Percentiles rank a stretch among this genome's conserved stretches.
phyloP scores from a whole-genome alignment of 2,329 filamentous ascomycete genomes.

The Fusarium sp. region DNA sequence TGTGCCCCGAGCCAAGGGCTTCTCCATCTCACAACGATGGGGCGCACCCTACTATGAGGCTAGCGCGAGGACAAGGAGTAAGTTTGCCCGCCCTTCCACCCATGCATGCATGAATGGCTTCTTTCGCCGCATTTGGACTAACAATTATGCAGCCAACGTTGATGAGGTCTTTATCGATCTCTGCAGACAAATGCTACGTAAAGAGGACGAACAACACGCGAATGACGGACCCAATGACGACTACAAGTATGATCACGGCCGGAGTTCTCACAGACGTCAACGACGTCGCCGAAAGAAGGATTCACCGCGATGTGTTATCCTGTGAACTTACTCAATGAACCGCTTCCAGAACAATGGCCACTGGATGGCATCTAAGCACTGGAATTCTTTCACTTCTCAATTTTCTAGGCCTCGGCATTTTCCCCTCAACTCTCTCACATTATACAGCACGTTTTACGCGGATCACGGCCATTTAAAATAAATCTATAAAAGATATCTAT shows the following conservation, averaged over 20 bases:
- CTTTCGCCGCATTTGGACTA: constrained; percentile 37
- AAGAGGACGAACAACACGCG: constrained; percentile 64
- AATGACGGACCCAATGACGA: constrained; percentile 50
- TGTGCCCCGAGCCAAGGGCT: constrained; percentile 81
- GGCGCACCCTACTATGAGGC: constrained; percentile 92
- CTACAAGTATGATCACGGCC: constrained; percentile 51
- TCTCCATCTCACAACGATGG: constrained; percentile 87
- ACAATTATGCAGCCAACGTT: constrained; percentile 71
- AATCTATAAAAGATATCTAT: constrained; percentile 16
- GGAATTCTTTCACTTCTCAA: constrained; percentile 15
- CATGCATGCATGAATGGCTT: neutral
- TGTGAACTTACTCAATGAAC: constrained; percentile 44
- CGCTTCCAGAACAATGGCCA: constrained; percentile 12
- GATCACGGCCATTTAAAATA: constrained; percentile 19
- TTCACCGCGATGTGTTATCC: constrained; percentile 54
- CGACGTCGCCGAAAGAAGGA: constrained; percentile 47
- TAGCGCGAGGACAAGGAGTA: constrained; percentile 78
- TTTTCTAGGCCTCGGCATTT: constrained; percentile 7
- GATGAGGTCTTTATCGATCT: constrained; percentile 90
- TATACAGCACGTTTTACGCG: constrained; percentile 12
- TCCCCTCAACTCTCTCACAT: constrained; percentile 1
- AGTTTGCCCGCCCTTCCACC: constrained; percentile 41
- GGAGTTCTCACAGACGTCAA: constrained; percentile 41
- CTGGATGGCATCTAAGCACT: constrained; percentile 27
- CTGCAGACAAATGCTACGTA: constrained; percentile 82